Conservation (phyloP, 2,329 filamentous ascomycete species). For the Fusarium verticillioides region DNA sequence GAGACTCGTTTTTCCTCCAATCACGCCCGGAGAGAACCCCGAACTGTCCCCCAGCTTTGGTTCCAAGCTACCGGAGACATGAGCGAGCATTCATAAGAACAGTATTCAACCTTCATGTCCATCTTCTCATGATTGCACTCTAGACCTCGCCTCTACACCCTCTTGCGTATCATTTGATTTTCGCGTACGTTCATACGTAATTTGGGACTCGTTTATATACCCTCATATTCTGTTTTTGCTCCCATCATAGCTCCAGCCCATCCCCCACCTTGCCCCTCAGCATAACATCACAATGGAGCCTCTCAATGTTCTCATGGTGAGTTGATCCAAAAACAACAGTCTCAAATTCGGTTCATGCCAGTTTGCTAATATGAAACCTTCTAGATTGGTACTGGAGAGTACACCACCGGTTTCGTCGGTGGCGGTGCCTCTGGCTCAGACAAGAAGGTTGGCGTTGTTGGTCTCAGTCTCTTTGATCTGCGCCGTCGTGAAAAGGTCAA, state of each 20-base stretch:
- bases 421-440: slow-evolving; percentile 85
- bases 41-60: slow-evolving; percentile 23
- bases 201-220: neutral
- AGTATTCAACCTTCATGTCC: slow-evolving; percentile 21
- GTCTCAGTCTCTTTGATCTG: slow-evolving; percentile 88
- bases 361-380: slow-evolving; percentile 4
- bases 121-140: slow-evolving; percentile 20
- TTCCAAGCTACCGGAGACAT: slow-evolving; percentile 32
- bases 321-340: slow-evolving; percentile 18
- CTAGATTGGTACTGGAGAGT: slow-evolving; percentile 91
- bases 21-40: slow-evolving; percentile 43
- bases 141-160: neutral
- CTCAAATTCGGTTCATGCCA: neutral
- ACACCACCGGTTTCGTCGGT: slow-evolving; percentile 94
- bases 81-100: slow-evolving; percentile 39
- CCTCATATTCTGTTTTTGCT: slow-evolving; percentile 5
- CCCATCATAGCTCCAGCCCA: slow-evolving; percentile 39
- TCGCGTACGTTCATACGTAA: neutral
- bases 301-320: slow-evolving; percentile 76
- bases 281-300: slow-evolving; percentile 60
- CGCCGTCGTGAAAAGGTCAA: slow-evolving; percentile 88
- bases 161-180: neutral
- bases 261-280: slow-evolving; percentile 34
- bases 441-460: slow-evolving; percentile 96
- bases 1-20: slow-evolving; percentile 45